These are phyloP conservation scores for Aspergillus tanneri DNA, from an alignment of 2,329 filamentous ascomycete genomes.

Conservation along the genomic window DNA sequence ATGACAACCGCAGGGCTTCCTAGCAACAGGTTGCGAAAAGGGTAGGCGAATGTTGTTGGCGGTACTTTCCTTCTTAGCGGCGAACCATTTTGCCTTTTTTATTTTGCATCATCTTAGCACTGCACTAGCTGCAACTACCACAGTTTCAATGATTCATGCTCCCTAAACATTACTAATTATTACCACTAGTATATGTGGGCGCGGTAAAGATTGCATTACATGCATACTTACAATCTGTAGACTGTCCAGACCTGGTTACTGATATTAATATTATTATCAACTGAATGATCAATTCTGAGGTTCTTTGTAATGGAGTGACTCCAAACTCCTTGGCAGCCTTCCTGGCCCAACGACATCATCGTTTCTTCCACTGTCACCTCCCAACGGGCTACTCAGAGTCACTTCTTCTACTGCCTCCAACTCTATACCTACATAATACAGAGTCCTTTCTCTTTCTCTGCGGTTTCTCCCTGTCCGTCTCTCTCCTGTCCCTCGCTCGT, in stretches of 20 bases:
- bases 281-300: neutral
- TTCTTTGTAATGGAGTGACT: neutral
- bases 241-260: neutral
- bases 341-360: conserved; percentile 4
- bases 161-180: neutral
- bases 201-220: neutral
- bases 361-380: neutral
- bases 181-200: neutral
- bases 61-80: conserved; percentile 18
- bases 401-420: neutral
- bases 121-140: neutral
- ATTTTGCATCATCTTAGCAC: conserved; percentile 1
- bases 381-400: neutral
- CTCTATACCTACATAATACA: neutral
- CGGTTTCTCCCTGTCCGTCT: neutral
- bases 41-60: conserved; percentile 29
- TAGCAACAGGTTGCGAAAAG: conserved; percentile 35
- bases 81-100: conserved; percentile 19
- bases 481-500: neutral
- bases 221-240: neutral
- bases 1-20: conserved; percentile 28
- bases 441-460: neutral
- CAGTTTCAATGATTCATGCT: neutral
- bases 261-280: neutral
- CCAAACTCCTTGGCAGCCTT: neutral